phyloP scores from a whole-genome alignment of 192 early-diverging fungal species.

The Coemansia sp. region DNA sequence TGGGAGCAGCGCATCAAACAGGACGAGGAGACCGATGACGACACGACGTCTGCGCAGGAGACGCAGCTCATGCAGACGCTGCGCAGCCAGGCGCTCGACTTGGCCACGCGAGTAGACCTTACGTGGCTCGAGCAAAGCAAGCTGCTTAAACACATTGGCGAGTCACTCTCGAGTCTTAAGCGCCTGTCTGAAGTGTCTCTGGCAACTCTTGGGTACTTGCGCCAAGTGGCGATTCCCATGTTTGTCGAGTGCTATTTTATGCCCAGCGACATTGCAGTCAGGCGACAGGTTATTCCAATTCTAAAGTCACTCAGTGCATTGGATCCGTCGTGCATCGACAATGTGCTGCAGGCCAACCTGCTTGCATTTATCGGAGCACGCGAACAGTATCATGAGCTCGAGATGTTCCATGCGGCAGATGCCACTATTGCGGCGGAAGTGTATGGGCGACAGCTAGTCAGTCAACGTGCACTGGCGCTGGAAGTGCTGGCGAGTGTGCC shows the following conservation, averaged over 20 bases:
- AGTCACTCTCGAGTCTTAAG: constrained; percentile 11
- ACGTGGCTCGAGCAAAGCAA: constrained; percentile 50
- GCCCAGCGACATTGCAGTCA: constrained; percentile 20
- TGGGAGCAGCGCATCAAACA: constrained; percentile 33
- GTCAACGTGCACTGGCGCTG: constrained; percentile 36
- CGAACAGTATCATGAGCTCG: constrained; percentile 16
- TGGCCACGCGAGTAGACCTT: constrained; percentile 6
- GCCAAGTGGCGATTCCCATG: constrained; percentile 34
- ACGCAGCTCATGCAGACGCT: constrained; percentile 19
- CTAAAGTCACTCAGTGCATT: constrained; percentile 29
- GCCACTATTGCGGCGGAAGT: constrained; percentile 2
- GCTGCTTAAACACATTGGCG: constrained; percentile 26
- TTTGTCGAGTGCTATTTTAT: constrained; percentile 46
- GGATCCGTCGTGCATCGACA: constrained; percentile 25
- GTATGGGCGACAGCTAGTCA: constrained; percentile 23
- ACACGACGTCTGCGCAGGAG: neutral
- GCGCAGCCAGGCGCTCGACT: neutral
- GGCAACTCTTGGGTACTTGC: constrained; percentile 32
- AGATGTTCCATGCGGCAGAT: constrained; percentile 10
- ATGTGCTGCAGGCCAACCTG: constrained; percentile 31
- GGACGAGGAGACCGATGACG: constrained; percentile 1
- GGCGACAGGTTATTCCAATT: constrained; percentile 35
- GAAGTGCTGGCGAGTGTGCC: constrained; percentile 35
- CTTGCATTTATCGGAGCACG: constrained; percentile 32
- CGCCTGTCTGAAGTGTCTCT: constrained; percentile 13